Conservation (phyloP, 2,329 filamentous ascomycete genomes). For the Aspergillus sp. region DNA sequence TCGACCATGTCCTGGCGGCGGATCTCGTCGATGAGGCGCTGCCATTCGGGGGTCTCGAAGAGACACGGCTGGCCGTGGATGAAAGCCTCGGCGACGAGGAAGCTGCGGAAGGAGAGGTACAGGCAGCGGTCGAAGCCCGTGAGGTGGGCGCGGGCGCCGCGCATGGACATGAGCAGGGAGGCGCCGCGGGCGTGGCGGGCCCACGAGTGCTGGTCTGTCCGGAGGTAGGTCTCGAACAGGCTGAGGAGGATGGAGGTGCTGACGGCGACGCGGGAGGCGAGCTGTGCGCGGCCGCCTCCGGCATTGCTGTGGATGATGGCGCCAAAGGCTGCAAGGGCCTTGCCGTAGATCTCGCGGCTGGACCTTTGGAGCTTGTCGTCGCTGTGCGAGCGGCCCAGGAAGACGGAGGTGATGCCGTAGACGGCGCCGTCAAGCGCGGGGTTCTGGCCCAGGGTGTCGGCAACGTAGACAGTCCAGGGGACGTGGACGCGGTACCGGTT, state of each 20-base stretch:
- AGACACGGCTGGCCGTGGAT: constrained; percentile 29
- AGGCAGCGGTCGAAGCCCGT: constrained; percentile 30
- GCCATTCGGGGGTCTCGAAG: constrained; percentile 30
- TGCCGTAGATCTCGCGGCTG: constrained; percentile 28
- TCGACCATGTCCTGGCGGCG: constrained; percentile 25
- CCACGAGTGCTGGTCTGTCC: constrained; percentile 31
- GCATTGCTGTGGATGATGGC: constrained; percentile 14
- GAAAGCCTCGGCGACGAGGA: constrained; percentile 32
- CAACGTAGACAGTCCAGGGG: constrained; percentile 21
- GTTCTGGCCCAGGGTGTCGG: constrained; percentile 17
- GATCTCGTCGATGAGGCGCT: constrained; percentile 24
- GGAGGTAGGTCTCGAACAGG: constrained; percentile 34
- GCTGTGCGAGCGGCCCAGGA: constrained; percentile 24
- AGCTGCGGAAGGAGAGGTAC: constrained; percentile 34
- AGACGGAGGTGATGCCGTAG: constrained; percentile 27
- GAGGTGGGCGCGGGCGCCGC: constrained; percentile 28
- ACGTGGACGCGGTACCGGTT: constrained; percentile 23
- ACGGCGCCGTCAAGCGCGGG: constrained; percentile 24
- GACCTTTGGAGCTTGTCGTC: constrained; percentile 24
- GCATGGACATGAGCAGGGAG: constrained; percentile 28
- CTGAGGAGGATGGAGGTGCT: constrained; percentile 33
- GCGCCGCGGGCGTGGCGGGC: constrained; percentile 33
- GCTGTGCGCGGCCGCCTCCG: neutral
- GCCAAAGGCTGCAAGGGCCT: constrained; percentile 21
- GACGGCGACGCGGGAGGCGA: constrained; percentile 28